phyloP scores from a whole-genome alignment of 768 basidiomycete species.

The Rossbeevera mucosa region DNA sequence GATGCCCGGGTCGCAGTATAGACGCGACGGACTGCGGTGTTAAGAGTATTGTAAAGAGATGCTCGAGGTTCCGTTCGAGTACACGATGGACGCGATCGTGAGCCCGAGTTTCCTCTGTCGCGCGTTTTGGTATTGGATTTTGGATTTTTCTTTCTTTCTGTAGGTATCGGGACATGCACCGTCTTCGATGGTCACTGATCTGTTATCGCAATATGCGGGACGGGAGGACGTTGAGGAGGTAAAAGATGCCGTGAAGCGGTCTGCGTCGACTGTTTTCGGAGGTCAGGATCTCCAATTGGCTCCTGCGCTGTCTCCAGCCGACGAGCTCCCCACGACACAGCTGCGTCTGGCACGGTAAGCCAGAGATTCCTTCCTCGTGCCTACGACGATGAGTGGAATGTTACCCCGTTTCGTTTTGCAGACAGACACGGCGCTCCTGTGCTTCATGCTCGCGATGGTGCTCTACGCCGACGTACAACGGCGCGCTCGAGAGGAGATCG shows the following conservation, averaged over 20 bases:
- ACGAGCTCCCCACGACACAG: not conserved
- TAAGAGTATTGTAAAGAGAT: slow-evolving; percentile 22
- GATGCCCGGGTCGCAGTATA: slow-evolving; percentile 3
- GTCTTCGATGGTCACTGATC: not conserved
- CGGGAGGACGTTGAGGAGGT: not conserved
- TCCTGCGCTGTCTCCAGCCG: no score
- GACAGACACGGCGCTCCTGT: slow-evolving; percentile 11
- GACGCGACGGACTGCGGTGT: not conserved
- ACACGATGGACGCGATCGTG: not conserved
- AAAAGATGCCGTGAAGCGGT: not conserved
- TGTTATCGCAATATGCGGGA: not conserved
- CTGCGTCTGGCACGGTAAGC: slow-evolving; percentile 2
- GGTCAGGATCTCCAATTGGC: no score
- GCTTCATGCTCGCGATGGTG: slow-evolving; percentile 25
- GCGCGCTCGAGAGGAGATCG: slow-evolving; percentile 25
- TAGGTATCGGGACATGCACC: slow-evolving; percentile 2
- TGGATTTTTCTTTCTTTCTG: no score
- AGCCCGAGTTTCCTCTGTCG: not conserved
- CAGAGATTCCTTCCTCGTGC: not conserved
- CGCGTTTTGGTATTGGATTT: no score
- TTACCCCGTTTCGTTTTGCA: not conserved
- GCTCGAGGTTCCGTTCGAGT: not conserved
- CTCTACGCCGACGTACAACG: slow-evolving; percentile 24
- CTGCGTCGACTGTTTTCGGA: slow-evolving; percentile 1
- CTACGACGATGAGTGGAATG: not conserved